These are phyloP conservation scores for Heterobasidion annosum DNA, from an alignment of 1,284 basidiomycete species.

Conservation along the genomic window DNA sequence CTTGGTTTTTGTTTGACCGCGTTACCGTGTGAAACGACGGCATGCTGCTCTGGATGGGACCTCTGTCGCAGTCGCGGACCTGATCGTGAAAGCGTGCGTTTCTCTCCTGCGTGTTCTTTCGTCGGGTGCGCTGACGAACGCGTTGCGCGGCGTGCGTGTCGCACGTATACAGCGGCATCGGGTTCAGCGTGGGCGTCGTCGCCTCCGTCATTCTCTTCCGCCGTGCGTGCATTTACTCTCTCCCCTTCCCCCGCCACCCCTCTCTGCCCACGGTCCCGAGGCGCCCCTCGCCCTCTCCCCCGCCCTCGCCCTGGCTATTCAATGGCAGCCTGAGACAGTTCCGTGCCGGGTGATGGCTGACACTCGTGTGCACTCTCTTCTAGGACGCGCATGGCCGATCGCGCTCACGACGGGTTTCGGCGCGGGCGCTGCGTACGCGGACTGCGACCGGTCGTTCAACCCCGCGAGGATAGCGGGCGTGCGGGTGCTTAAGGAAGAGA, in stretches of 20 bases:
- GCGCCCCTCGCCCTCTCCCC: constrained; percentile 3
- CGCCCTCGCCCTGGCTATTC: background rate
- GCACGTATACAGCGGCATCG: constrained; percentile 71
- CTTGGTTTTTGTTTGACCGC: no score
- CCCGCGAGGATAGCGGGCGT: constrained; percentile 89
- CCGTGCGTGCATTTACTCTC: constrained; percentile 50
- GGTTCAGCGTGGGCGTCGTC: constrained; percentile 91
- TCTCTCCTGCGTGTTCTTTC: background rate
- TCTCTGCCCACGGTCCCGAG: background rate
- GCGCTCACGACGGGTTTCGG: constrained; percentile 90
- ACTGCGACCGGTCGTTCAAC: constrained; percentile 96
- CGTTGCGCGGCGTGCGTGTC: constrained; percentile 9
- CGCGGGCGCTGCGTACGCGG: constrained; percentile 82
- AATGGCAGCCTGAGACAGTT: no score
- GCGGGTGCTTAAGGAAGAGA: constrained; percentile 42
- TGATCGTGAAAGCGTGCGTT: constrained; percentile 70
- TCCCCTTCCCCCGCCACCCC: background rate
- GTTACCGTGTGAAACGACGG: background rate
- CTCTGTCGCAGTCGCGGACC: constrained; percentile 52
- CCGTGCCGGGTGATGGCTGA: no score
- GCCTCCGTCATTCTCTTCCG: constrained; percentile 93
- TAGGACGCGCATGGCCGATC: constrained; percentile 96
- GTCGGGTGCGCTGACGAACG: constrained; percentile 15
- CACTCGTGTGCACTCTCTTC: background rate
- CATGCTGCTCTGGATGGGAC: background rate